Base-by-base conservation (phyloP, 805 yeast genomes). In the Schwanniomyces vanrijiae region DNA sequence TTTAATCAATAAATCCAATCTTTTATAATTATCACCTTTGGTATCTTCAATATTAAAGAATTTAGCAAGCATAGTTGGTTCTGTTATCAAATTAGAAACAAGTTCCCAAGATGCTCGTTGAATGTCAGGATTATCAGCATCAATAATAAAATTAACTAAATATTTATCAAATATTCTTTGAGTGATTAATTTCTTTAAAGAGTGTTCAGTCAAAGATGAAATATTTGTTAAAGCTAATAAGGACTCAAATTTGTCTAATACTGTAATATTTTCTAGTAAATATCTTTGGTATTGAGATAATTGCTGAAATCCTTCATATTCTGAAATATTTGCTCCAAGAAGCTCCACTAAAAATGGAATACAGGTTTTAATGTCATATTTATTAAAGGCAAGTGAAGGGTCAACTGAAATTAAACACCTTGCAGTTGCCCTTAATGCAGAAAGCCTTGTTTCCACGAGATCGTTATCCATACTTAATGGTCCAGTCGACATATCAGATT, bases 211-310 rank as follows among this genome's bases (percentile, higher is more conserved):
- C 1, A 73, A 49, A 0, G 88, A 74, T 0, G 89, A 78, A 6
- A 85, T 53, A 61, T 87, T 88, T 1, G 92, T 87, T 24, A 87
- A 69, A 0, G 91, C 88, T 19, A 84, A 58, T 34, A 88, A 64
- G 0, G 83, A 68, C 55, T 83, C 86, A 53, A 76, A 78, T 18
- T 76, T 72, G 47, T 80, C 84, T 11, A 75, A 53, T 3, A 53
- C 51, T 1, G 73, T 62, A 16, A 69, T 50, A 5, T 61, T 56
- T 0, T 71, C 74, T 42, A 66, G 40, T 4, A 63, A 45, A 38
- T 63, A 65, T 8, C 44, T 29, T 20, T 37, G 39, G 4, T 20
- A 9, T 13, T 13, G 25, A 7, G 39, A 37, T 6, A 31, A 6
- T 7, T 14, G 18, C 16, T 31, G 20, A 18, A 31, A 7, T 1